These are phyloP conservation scores for Colletotrichum cereale DNA, from an alignment of 2,329 filamentous ascomycete genomes.

Conservation along the genomic window DNA sequence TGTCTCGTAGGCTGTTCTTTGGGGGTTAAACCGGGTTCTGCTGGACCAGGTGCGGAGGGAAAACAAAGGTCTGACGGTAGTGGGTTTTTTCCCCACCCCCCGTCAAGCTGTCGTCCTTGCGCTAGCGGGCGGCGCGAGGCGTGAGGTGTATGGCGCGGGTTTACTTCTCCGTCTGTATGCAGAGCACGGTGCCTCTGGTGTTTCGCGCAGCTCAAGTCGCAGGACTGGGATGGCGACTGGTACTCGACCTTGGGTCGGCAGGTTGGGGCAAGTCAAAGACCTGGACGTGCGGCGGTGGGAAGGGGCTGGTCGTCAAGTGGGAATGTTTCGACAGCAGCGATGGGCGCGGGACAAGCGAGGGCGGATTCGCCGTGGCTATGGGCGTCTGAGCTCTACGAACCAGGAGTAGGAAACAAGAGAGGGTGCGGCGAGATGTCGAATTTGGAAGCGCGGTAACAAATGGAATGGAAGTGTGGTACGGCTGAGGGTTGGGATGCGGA, in stretches of 20 bases:
- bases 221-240: constrained; percentile 37
- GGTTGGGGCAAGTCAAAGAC: constrained; percentile 31
- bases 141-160: constrained; percentile 21
- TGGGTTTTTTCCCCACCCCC: constrained; percentile 3
- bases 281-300: constrained; percentile 15
- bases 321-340: constrained; percentile 36
- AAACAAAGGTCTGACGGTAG: constrained; percentile 37
- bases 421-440: constrained; percentile 20
- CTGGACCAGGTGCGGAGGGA: constrained; percentile 30
- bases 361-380: constrained; percentile 35
- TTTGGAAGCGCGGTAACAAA: constrained; percentile 9
- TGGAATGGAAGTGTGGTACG: constrained; percentile 14
- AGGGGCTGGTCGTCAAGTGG: constrained; percentile 30
- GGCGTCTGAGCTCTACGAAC: constrained; percentile 27
- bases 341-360: constrained; percentile 22
- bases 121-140: constrained; percentile 33
- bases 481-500: constrained; percentile 7
- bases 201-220: constrained; percentile 39
- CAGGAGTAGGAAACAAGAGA: constrained; percentile 17
- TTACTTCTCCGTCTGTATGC: constrained; percentile 34
- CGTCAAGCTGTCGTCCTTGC: constrained; percentile 40
- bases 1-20: constrained; percentile 29
- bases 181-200: constrained; percentile 37
- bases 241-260: constrained; percentile 33
- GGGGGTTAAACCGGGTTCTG: constrained; percentile 14